Base-by-base conservation (phyloP, 164 flowering plant genomes). In the Stephania japonica region DNA sequence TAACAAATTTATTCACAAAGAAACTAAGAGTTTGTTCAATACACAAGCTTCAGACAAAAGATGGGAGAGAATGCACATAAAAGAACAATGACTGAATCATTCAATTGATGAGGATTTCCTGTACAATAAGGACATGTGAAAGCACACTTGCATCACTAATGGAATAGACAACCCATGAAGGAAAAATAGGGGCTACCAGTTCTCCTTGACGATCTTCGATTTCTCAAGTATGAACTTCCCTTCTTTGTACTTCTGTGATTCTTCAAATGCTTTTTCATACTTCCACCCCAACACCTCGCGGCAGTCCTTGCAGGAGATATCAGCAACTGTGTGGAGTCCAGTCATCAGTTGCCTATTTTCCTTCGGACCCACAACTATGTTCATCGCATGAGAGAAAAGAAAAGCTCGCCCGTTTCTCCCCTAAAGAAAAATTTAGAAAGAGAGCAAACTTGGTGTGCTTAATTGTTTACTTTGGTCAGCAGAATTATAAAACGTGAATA, bases 241-340 rank as follows among this genome's bases (percentile, higher is more conserved):
- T 84, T 86, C 88, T 76, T 88, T 86, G 79, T 88, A 88, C 79
- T 85, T 88, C 78, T 86, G 91, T n/a, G 84, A 42, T 76, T 78
- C 83, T 70, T 86, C 88, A 42, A 84, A 86, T 71, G 88, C 89
- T 23, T 82, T 78, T 73, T 79, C 86, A 78, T 88, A 88, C 68
- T 85, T 88, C 91, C 89, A 88, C 32, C 89, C 89, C 80, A 88
- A 79, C 61, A 85, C 84, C 77, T 84, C 83, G 13, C 77, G 78
- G 75, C 91, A 88, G 50, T 86, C 88, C 19, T 42, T 16, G 69
- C 89, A 88, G 67, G 63, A 76, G 49, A 88, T 79, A 78, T 88
- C 91, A 18, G 88, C 88, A 73, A 88, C 89, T 6, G 85, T 86
- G 73, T 85, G 88, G 21, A 85, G 81, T 42, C 91, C 91, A 42